A percentile compares a stretch with the other conserved stretches of the same genome.
Conservation (phyloP, 2,329 filamentous ascomycete genomes). For the Phialemoniopsis sp. region DNA sequence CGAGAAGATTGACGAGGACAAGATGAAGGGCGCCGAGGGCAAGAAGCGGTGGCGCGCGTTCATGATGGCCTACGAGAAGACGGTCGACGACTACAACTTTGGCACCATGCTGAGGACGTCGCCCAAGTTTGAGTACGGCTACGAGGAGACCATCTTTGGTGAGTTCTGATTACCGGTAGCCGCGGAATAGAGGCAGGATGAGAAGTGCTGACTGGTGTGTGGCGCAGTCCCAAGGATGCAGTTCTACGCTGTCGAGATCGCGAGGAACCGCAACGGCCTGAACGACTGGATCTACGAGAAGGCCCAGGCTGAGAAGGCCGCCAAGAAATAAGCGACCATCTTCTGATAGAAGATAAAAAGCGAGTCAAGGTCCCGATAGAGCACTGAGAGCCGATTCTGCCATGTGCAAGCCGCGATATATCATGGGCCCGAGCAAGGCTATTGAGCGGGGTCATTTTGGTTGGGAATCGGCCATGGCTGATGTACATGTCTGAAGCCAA, state of each 20-base stretch:
- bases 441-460: too few relatives aligned
- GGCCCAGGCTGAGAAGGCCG: slow-evolving; percentile 57
- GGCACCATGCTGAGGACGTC: slow-evolving; percentile 84
- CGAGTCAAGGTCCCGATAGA: too few relatives aligned
- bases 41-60: slow-evolving; percentile 96
- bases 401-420: too few relatives aligned
- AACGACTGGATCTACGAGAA: slow-evolving; percentile 98
- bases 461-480: too few relatives aligned
- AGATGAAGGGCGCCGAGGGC: slow-evolving; percentile 95
- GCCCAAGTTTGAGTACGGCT: slow-evolving; percentile 77
- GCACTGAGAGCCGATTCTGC: too few relatives aligned
- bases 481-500: too few relatives aligned
- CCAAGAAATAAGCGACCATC: too few relatives aligned
- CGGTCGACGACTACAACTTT: slow-evolving; percentile 96
- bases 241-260: slow-evolving; percentile 76
- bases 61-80: slow-evolving; percentile 91
- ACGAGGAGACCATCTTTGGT: slow-evolving; percentile 92
- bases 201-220: not conserved
- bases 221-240: slow-evolving; percentile 58
- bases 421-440: too few relatives aligned
- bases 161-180: too few relatives aligned
- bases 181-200: not conserved
- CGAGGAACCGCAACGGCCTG: slow-evolving; percentile 78
- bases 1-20: slow-evolving; percentile 77
- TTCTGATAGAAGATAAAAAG: too few relatives aligned